phyloP scores from a whole-genome alignment of 768 basidiomycete species.

The Holtermannia corniformis region DNA sequence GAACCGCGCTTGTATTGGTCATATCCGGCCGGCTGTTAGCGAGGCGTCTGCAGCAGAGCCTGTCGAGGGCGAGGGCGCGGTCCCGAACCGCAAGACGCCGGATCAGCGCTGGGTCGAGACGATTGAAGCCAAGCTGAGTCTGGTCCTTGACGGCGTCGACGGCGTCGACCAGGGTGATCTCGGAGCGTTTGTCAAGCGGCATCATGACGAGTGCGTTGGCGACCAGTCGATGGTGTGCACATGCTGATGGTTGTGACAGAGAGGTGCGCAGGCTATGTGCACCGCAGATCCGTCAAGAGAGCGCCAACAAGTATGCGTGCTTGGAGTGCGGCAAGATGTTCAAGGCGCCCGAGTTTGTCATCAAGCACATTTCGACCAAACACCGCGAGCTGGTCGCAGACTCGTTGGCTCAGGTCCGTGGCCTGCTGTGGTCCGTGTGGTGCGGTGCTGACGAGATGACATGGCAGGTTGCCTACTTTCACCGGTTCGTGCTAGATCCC shows the following conservation, averaged over 20 bases:
- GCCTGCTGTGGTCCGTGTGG: too few relatives aligned
- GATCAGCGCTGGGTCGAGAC: constrained; percentile 85
- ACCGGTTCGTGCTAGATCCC: neutral
- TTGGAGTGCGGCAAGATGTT: constrained; percentile 91
- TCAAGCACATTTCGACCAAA: constrained; percentile 94
- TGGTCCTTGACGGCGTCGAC: constrained; percentile 75
- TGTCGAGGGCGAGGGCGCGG: constrained; percentile 44
- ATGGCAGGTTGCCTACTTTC: neutral
- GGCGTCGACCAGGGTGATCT: constrained; percentile 74
- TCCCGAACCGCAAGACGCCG: constrained; percentile 30
- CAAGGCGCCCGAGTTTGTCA: constrained; percentile 92
- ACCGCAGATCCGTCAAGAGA: constrained; percentile 82
- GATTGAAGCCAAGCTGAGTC: constrained; percentile 74
- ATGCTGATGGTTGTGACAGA: constrained; percentile 43
- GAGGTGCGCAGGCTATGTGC: constrained; percentile 71
- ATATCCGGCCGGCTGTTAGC: constrained; percentile 56
- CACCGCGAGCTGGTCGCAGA: constrained; percentile 72
- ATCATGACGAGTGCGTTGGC: neutral
- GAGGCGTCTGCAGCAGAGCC: constrained; percentile 1
- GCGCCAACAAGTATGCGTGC: constrained; percentile 93
- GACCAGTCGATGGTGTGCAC: neutral
- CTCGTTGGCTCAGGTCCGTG: constrained; percentile 67
- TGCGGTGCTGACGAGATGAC: neutral
- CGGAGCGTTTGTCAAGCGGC: constrained; percentile 59
- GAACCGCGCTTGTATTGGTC: constrained; percentile 86